Percentiles rank a stretch among this genome's conserved stretches.
These are phyloP conservation scores for Lecanicillium sp. DNA, from an alignment of 2,329 filamentous ascomycete species.

Conservation along the genomic window DNA sequence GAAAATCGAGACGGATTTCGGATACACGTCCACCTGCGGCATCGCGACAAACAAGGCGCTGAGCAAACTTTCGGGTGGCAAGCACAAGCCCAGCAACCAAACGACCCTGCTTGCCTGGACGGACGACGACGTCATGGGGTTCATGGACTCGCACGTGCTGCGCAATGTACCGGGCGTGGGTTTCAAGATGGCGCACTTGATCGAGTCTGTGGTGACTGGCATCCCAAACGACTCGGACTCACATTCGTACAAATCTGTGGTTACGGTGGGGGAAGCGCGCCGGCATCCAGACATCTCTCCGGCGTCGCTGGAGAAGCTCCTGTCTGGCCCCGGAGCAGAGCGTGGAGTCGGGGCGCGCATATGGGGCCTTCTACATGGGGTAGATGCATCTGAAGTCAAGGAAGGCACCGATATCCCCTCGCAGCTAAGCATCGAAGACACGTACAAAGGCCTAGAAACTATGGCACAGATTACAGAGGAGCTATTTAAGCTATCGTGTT, in stretches of 20 bases:
- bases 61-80: slow-evolving; percentile 75
- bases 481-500: slow-evolving; percentile 60
- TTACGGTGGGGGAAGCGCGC: slow-evolving; percentile 63
- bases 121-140: slow-evolving; percentile 49
- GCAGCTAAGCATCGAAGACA: slow-evolving; percentile 94
- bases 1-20: slow-evolving; percentile 66
- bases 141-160: slow-evolving; percentile 71
- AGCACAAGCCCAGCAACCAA: slow-evolving; percentile 82
- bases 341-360: slow-evolving; percentile 65
- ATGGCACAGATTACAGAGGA: slow-evolving; percentile 60
- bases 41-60: slow-evolving; percentile 83
- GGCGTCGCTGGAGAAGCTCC: slow-evolving; percentile 58
- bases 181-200: slow-evolving; percentile 50
- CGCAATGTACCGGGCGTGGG: slow-evolving; percentile 83
- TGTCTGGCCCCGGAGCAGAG: slow-evolving; percentile 64
- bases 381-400: slow-evolving; percentile 69
- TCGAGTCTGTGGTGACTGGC: slow-evolving; percentile 49
- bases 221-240: slow-evolving; percentile 27
- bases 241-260: slow-evolving; percentile 33
- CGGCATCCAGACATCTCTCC: slow-evolving; percentile 57
- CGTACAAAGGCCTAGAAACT: slow-evolving; percentile 67
- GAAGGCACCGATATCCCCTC: slow-evolving; percentile 65
- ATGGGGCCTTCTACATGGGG: slow-evolving; percentile 75
- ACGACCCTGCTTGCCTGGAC: slow-evolving; percentile 72
- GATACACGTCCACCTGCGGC: slow-evolving; percentile 83